Percentiles rank a stretch among this genome's conserved stretches.
phyloP scores from a whole-genome alignment of 2,329 filamentous ascomycete species.

The Apiospora kogelbergensis region DNA sequence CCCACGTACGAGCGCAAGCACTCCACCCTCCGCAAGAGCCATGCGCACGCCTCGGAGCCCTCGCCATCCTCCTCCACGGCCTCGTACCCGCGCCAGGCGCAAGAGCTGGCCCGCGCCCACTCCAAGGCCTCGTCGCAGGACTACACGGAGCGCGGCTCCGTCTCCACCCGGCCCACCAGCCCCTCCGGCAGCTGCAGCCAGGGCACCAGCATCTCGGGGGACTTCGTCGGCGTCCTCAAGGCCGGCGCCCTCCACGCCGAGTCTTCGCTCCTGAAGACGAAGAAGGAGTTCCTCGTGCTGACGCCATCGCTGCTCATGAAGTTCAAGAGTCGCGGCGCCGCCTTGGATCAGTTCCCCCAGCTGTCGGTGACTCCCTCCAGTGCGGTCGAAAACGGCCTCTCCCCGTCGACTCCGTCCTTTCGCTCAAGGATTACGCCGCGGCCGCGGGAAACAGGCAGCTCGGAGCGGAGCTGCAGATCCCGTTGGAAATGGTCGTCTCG shows the following conservation, averaged over 20 bases:
- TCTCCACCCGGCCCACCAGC: slow-evolving; percentile 31
- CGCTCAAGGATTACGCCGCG: slow-evolving; percentile 22
- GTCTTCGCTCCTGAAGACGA: slow-evolving; percentile 47
- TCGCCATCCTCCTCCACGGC: background rate
- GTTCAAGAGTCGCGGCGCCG: slow-evolving; percentile 48
- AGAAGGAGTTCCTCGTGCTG: slow-evolving; percentile 51
- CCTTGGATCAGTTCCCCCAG: slow-evolving; percentile 47
- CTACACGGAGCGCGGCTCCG: slow-evolving; percentile 23
- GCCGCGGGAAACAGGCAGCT: background rate
- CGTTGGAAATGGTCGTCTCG: slow-evolving; percentile 51
- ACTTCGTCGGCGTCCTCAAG: slow-evolving; percentile 34
- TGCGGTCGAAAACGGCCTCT: slow-evolving; percentile 26
- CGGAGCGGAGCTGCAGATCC: slow-evolving; percentile 41
- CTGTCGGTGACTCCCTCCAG: slow-evolving; percentile 35
- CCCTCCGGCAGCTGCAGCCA: slow-evolving; percentile 28
- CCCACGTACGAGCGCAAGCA: slow-evolving; percentile 20
- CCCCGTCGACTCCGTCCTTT: slow-evolving; percentile 33
- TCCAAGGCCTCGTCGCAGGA: slow-evolving; percentile 31
- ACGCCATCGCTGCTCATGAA: slow-evolving; percentile 52
- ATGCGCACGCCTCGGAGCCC: slow-evolving; percentile 17
- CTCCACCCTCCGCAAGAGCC: slow-evolving; percentile 25
- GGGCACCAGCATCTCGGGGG: slow-evolving; percentile 28
- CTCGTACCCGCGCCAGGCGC: background rate
- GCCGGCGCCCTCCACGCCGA: slow-evolving; percentile 51
- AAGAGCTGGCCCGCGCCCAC: slow-evolving; percentile 27